Percentiles rank a stretch among this genome's conserved stretches.
Evolutionary conservation across 2,329 filamentous ascomycete species (phyloP).

Genomic region (Alternaria sp.): DNA sequence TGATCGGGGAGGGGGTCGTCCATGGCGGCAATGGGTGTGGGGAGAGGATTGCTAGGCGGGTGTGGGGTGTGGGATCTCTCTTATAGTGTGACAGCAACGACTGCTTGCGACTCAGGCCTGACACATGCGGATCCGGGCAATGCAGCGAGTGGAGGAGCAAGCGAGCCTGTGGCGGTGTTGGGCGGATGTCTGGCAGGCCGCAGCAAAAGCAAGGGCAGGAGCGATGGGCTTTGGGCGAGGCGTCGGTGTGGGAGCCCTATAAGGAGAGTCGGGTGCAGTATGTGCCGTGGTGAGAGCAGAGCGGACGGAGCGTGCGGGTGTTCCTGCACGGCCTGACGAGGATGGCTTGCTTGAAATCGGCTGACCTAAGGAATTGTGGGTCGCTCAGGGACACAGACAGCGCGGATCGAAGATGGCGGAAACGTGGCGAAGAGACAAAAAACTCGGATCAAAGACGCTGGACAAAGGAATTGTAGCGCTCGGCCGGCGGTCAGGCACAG

Average conservation of each 20-base stretch:
- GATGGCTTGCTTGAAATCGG: slow-evolving; percentile 10
- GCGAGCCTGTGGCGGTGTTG: slow-evolving; percentile 27
- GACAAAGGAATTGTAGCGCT: slow-evolving; percentile 9
- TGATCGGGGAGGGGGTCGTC: slow-evolving; percentile 69
- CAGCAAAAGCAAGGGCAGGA: slow-evolving; percentile 9
- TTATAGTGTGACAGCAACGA: slow-evolving; percentile 18
- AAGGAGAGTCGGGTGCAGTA: slow-evolving; percentile 15
- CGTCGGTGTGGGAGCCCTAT: slow-evolving; percentile 3
- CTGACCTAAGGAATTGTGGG: slow-evolving; percentile 24
- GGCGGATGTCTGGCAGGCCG: slow-evolving; percentile 18
- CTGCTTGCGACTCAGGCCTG: slow-evolving; percentile 15
- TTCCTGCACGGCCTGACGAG: slow-evolving; percentile 21
- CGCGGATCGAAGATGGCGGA: slow-evolving; percentile 24
- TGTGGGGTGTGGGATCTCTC: slow-evolving; percentile 9
- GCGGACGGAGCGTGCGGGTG: slow-evolving; percentile 8
- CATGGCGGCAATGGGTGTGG: slow-evolving; percentile 52
- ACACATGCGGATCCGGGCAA: slow-evolving; percentile 12
- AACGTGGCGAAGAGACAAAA: slow-evolving; percentile 24
- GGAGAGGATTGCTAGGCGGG: slow-evolving; percentile 4
- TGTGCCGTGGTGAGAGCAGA: slow-evolving; percentile 13
- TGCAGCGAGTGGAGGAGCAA: slow-evolving; percentile 7
- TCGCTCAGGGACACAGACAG: slow-evolving; percentile 6
- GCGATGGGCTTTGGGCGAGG: slow-evolving; percentile 9
- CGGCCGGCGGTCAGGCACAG: slow-evolving; percentile 1
- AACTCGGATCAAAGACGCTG: slow-evolving; percentile 10